A percentile compares a stretch with the other conserved stretches of the same genome.
Conservation (phyloP, 2,329 filamentous ascomycete species). For the Colletotrichum sp. region DNA sequence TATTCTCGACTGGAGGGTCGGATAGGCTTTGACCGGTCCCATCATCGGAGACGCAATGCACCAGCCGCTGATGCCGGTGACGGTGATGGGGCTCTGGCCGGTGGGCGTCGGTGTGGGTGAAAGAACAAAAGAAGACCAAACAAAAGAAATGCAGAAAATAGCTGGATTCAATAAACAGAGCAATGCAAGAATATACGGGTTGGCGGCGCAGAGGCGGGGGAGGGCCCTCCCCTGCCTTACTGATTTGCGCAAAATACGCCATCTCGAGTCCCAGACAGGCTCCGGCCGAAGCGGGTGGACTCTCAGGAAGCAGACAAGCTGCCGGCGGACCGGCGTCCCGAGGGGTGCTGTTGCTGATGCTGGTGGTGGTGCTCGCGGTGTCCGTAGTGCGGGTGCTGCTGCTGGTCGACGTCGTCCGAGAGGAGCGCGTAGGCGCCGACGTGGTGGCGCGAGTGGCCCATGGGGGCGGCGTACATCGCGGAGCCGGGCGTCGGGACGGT, state of each 20-base stretch:
- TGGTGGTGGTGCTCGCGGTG: neutral
- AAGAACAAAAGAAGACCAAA: neutral
- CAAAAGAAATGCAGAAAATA: neutral
- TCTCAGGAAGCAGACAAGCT: neutral
- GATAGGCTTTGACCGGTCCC: neutral
- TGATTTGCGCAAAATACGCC: neutral
- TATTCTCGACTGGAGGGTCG: conserved; percentile 3
- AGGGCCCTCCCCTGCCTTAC: neutral
- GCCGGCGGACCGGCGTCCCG: neutral
- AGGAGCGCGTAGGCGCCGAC: neutral
- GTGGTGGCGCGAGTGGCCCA: neutral
- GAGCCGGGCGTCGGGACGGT: conserved; percentile 9
- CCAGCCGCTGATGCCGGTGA: neutral
- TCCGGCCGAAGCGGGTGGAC: neutral
- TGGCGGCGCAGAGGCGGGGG: neutral
- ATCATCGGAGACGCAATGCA: neutral
- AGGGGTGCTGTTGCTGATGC: neutral
- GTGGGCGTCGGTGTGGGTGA: neutral
- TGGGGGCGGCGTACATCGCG: conserved; percentile 3
- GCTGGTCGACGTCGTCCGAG: neutral
- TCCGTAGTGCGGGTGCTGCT: neutral
- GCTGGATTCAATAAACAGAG: neutral
- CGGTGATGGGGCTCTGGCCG: neutral
- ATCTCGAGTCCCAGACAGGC: neutral
- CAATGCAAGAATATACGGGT: neutral